A percentile compares a stretch with the other conserved stretches of the same genome.
These are phyloP conservation scores for Domatiomyces globalis DNA, from an alignment of 2,329 filamentous ascomycete genomes.

Conservation along the genomic window DNA sequence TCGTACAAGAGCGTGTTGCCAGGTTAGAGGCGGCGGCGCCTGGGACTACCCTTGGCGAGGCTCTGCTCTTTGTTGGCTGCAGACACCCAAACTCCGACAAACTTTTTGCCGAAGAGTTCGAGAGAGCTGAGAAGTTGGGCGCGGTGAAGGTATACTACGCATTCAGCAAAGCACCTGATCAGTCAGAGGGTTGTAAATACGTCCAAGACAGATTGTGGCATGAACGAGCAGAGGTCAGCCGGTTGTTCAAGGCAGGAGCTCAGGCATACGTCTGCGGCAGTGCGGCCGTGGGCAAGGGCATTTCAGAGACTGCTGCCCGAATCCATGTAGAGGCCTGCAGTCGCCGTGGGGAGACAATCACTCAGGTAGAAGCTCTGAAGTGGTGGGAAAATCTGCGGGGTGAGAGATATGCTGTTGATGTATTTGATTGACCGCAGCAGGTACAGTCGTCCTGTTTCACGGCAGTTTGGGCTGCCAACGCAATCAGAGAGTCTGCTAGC, in stretches of 20 bases:
- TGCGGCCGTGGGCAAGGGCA: constrained; percentile 35
- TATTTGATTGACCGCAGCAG: constrained; percentile 17
- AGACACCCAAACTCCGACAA: constrained; percentile 24
- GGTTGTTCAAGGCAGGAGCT: constrained; percentile 36
- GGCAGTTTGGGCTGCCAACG: too few species aligned
- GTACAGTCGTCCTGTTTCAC: too few species aligned
- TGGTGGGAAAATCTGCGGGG: constrained; percentile 14
- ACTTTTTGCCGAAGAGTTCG: constrained; percentile 24
- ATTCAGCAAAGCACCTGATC: constrained; percentile 37
- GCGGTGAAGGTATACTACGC: constrained; percentile 49
- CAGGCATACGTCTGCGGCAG: constrained; percentile 54
- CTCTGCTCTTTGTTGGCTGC: constrained; percentile 26
- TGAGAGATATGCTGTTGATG: constrained; percentile 16
- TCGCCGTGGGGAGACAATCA: constrained; percentile 24
- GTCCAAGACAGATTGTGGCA: constrained; percentile 40
- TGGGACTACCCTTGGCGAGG: constrained; percentile 21
- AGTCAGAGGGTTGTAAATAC: constrained; percentile 36
- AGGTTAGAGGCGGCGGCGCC: constrained; percentile 16
- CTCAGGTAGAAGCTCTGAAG: constrained; percentile 27
- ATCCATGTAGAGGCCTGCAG: constrained; percentile 22
- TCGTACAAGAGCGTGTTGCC: constrained; percentile 46
- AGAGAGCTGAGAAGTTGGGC: constrained; percentile 46
- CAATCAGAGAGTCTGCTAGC: too few species aligned
- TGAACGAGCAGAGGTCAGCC: constrained; percentile 32
- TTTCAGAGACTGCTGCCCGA: constrained; percentile 29